phyloP scores from a whole-genome alignment of 2,329 filamentous ascomycete genomes.

The Lachnellula occidentalis region DNA sequence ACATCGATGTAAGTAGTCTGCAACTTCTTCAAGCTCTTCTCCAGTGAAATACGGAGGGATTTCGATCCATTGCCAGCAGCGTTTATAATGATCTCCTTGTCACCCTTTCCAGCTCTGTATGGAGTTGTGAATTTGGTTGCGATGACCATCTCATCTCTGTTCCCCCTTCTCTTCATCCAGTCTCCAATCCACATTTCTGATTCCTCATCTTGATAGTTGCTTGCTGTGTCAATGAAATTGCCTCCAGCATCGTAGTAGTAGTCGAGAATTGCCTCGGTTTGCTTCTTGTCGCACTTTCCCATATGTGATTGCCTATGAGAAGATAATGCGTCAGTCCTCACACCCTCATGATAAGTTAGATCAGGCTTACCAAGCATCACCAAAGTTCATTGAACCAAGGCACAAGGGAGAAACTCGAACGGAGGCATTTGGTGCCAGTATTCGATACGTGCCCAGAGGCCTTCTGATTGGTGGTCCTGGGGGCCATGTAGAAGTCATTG shows the following conservation, averaged over 20 bases:
- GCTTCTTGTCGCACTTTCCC: conserved; percentile 60
- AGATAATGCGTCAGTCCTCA: neutral
- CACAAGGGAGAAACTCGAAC: conserved; percentile 63
- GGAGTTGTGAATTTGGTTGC: conserved; percentile 51
- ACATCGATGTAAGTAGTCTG: conserved; percentile 66
- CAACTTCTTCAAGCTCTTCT: conserved; percentile 53
- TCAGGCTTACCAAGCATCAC: conserved; percentile 42
- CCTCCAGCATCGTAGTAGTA: conserved; percentile 52
- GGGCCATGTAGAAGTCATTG: conserved; percentile 19
- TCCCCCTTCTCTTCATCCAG: conserved; percentile 61
- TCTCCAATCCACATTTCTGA: conserved; percentile 64
- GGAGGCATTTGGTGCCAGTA: conserved; percentile 60
- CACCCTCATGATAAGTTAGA: no score
- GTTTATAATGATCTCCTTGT: conserved; percentile 38
- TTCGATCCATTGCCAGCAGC: conserved; percentile 57
- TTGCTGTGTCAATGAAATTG: conserved; percentile 65
- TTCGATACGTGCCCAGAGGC: conserved; percentile 57
- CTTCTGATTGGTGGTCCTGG: conserved; percentile 41
- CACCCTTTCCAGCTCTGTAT: conserved; percentile 27
- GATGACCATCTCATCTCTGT: conserved; percentile 60
- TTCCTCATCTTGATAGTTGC: conserved; percentile 60
- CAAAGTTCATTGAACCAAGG: conserved; percentile 62
- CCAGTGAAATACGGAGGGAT: conserved; percentile 50
- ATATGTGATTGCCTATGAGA: conserved; percentile 45
- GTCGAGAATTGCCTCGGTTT: conserved; percentile 51